Evolutionary conservation across 192 early-diverging fungal species (phyloP).

Genomic region (Kickxella alabastrina): DNA sequence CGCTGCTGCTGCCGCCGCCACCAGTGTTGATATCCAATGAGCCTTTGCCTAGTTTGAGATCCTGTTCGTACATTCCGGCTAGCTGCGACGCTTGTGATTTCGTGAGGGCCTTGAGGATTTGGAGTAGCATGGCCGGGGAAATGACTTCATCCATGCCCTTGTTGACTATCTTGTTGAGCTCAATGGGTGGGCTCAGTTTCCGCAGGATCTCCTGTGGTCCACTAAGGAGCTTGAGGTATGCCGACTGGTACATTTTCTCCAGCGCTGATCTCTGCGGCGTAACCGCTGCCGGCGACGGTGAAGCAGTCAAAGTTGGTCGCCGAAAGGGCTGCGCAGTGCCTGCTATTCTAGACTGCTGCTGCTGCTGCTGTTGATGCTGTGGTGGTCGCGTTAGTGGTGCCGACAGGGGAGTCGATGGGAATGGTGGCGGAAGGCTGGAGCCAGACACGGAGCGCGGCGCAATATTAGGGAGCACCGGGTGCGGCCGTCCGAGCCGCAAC

Average conservation of each 20-base stretch:
- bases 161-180: constrained; percentile 23
- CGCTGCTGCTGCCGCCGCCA: background rate
- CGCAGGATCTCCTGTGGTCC: constrained; percentile 35
- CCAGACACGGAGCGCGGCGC: background rate
- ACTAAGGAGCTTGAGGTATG: constrained; percentile 35
- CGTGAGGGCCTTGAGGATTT: constrained; percentile 42
- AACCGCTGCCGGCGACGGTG: background rate
- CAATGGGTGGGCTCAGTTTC: constrained; percentile 36
- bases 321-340: background rate
- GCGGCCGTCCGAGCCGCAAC: no score
- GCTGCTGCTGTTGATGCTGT: no score
- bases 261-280: constrained; percentile 19
- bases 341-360: no score
- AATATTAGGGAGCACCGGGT: background rate
- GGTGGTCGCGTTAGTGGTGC: no score
- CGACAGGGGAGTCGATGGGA: background rate
- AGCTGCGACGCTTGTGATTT: constrained; percentile 45
- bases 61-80: constrained; percentile 38
- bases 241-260: constrained; percentile 48
- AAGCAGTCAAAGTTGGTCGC: background rate
- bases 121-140: constrained; percentile 13
- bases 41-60: constrained; percentile 1
- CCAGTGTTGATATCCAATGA: constrained; percentile 7
- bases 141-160: background rate
- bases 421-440: no score